phyloP scores from a whole-genome alignment of 2,329 filamentous ascomycete species.

The Pseudogymnoascus destructans region DNA sequence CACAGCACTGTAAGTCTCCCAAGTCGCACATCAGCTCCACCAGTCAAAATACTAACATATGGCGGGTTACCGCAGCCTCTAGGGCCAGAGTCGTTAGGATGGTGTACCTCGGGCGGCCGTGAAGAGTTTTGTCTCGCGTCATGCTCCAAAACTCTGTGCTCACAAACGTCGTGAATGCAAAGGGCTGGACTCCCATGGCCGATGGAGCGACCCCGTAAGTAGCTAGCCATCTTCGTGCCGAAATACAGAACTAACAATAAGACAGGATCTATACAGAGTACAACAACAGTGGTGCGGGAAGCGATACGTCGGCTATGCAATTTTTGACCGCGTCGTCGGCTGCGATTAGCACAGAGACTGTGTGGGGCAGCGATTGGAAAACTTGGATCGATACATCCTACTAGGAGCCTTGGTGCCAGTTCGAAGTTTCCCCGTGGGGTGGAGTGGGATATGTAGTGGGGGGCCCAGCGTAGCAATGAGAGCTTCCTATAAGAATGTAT shows the following conservation, averaged over 20 bases:
- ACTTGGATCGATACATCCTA: conserved; percentile 13
- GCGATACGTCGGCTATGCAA: conserved; percentile 7
- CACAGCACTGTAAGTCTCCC: conserved; percentile 31
- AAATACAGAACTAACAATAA: background rate
- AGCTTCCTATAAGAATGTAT: background rate
- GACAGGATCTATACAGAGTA: conserved; percentile 12
- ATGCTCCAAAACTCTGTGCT: conserved; percentile 36
- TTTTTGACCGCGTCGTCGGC: conserved; percentile 10
- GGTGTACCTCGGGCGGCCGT: conserved; percentile 39
- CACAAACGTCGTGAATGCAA: conserved; percentile 34
- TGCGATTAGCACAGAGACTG: conserved; percentile 9
- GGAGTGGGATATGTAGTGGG: background rate
- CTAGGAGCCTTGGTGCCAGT: background rate
- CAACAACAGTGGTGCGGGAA: conserved; percentile 12
- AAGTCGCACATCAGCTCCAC: conserved; percentile 28
- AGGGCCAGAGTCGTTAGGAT: conserved; percentile 23
- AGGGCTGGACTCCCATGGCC: conserved; percentile 31
- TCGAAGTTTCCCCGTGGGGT: background rate
- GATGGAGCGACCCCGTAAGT: conserved; percentile 15
- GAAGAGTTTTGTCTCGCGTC: conserved; percentile 35
- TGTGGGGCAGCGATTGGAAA: conserved; percentile 9
- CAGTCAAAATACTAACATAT: background rate
- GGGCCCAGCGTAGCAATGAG: background rate
- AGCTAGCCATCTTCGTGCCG: background rate
- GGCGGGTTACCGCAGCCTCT: conserved; percentile 8